phyloP scores from a whole-genome alignment of 2,329 filamentous ascomycete species.

The Fonsecaea pedrosoi region DNA sequence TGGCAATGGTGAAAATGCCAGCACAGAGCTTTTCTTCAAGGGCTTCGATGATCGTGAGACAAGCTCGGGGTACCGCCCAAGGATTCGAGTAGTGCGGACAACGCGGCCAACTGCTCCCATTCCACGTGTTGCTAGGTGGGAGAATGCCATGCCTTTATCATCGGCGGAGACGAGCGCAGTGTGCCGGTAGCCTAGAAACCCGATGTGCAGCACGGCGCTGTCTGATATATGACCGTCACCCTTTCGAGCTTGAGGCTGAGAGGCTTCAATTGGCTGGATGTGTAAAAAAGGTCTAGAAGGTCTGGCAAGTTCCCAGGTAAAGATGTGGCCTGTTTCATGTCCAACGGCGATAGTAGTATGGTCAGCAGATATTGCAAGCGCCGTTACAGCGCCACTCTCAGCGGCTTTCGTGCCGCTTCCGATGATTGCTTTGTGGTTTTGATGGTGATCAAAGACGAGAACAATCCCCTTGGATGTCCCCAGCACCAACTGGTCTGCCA shows the following conservation, averaged over 20 bases:
- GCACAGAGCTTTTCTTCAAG: constrained; percentile 89
- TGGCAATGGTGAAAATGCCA: constrained; percentile 88
- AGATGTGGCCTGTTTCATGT: constrained; percentile 88
- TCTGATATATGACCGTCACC: constrained; percentile 82
- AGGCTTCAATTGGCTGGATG: constrained; percentile 76
- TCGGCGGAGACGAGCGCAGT: constrained; percentile 96
- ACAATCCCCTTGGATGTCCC: constrained; percentile 95
- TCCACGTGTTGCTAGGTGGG: constrained; percentile 90
- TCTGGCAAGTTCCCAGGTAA: constrained; percentile 91
- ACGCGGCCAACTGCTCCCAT: constrained; percentile 83
- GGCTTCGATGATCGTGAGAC: constrained; percentile 67
- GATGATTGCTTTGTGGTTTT: constrained; percentile 91
- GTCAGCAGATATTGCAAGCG: constrained; percentile 89
- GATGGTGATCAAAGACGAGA: constrained; percentile 95
- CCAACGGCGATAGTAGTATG: constrained; percentile 90
- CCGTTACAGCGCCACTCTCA: constrained; percentile 85
- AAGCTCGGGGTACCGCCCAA: constrained; percentile 85
- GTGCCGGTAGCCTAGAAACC: constrained; percentile 89
- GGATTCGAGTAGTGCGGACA: constrained; percentile 86
- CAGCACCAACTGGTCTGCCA: constrained; percentile 85
- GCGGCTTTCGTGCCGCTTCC: constrained; percentile 93
- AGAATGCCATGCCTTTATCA: constrained; percentile 96
- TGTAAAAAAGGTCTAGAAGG: constrained; percentile 87
- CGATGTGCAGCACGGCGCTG: constrained; percentile 83
- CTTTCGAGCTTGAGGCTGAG: constrained; percentile 69